Evolutionary conservation across 2,329 filamentous ascomycete species (phyloP).

Genomic region (Arthrinium puccinioides): DNA sequence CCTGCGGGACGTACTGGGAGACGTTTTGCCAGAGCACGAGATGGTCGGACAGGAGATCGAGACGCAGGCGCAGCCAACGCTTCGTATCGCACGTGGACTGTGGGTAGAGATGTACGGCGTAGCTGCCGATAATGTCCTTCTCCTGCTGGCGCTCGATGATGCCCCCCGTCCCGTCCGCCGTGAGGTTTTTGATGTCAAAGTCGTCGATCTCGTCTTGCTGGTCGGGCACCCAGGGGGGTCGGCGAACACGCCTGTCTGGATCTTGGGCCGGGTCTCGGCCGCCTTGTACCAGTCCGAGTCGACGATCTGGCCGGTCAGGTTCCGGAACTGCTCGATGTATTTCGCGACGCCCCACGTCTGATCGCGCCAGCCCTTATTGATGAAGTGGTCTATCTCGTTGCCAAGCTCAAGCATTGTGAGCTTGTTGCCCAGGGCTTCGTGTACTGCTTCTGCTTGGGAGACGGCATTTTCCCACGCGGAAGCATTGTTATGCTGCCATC

Average conservation of each 20-base stretch:
- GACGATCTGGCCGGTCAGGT: conserved; percentile 22
- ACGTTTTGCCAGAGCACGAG: conserved; percentile 26
- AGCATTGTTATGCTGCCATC: no score
- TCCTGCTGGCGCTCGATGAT: conserved; percentile 19
- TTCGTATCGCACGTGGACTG: conserved; percentile 26
- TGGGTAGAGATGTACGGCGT: conserved; percentile 27
- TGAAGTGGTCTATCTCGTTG: conserved; percentile 29
- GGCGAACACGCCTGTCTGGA: conserved; percentile 26
- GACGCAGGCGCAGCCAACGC: conserved; percentile 23
- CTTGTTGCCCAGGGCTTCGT: conserved; percentile 18
- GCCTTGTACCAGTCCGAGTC: conserved; percentile 20
- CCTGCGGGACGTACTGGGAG: conserved; percentile 23
- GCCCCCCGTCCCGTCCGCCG: conserved; percentile 10
- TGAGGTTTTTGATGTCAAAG: conserved; percentile 26
- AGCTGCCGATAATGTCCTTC: conserved; percentile 23
- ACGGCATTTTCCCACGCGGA: conserved; percentile 20
- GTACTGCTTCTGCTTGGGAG: conserved; percentile 19
- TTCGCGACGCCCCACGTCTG: conserved; percentile 18
- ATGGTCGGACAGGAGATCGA: conserved; percentile 25
- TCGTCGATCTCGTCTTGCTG: conserved; percentile 28
- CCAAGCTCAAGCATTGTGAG: conserved; percentile 25
- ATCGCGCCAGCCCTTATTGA: conserved; percentile 24
- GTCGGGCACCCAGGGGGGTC: conserved; percentile 28
- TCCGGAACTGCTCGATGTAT: conserved; percentile 25
- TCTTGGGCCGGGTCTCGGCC: conserved; percentile 12